Evolutionary conservation across 2,329 filamentous ascomycete genomes (phyloP).

Genomic region (Didymellaceae sp.): DNA sequence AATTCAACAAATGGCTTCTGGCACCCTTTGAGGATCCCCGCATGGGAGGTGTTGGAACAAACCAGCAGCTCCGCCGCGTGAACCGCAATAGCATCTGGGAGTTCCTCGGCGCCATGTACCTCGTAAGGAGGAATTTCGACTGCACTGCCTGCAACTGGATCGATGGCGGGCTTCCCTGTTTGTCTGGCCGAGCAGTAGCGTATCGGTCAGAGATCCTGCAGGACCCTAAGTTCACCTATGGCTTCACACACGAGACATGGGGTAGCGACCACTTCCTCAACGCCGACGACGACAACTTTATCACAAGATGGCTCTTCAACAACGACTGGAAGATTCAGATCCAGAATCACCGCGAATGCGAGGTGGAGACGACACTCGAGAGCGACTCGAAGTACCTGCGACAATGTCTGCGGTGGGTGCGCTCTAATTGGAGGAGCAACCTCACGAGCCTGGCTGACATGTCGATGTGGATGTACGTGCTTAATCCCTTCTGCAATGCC

Average conservation of each 20-base stretch:
- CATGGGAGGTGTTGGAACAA: slow-evolving; percentile 91
- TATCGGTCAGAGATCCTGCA: slow-evolving; percentile 89
- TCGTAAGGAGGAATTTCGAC: slow-evolving; percentile 94
- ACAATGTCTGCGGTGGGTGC: slow-evolving; percentile 92
- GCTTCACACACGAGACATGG: slow-evolving; percentile 86
- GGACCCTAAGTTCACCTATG: slow-evolving; percentile 82
- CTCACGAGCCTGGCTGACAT: slow-evolving; percentile 86
- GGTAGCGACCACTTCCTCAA: slow-evolving; percentile 79
- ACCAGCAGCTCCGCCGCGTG: slow-evolving; percentile 80
- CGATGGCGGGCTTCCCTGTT: slow-evolving; percentile 94
- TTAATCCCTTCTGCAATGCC: slow-evolving; percentile 24
- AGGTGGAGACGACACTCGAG: slow-evolving; percentile 88
- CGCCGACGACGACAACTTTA: slow-evolving; percentile 97
- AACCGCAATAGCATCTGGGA: slow-evolving; percentile 74
- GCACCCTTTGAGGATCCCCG: slow-evolving; percentile 85
- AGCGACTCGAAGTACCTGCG: slow-evolving; percentile 87
- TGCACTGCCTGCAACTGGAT: slow-evolving; percentile 95
- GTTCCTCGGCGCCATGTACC: slow-evolving; percentile 89
- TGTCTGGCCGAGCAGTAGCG: slow-evolving; percentile 91
- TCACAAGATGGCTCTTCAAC: slow-evolving; percentile 92
- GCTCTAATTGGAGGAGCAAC: slow-evolving; percentile 98
- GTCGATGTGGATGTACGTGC: slow-evolving; percentile 82
- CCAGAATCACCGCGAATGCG: slow-evolving; percentile 87
- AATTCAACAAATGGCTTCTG: slow-evolving; percentile 87
- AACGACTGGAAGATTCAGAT: slow-evolving; percentile 94